These are phyloP conservation scores for Aspergillus sclerotiicarbonarius DNA, from an alignment of 495 filamentous ascomycete species.

Conservation along the genomic window DNA sequence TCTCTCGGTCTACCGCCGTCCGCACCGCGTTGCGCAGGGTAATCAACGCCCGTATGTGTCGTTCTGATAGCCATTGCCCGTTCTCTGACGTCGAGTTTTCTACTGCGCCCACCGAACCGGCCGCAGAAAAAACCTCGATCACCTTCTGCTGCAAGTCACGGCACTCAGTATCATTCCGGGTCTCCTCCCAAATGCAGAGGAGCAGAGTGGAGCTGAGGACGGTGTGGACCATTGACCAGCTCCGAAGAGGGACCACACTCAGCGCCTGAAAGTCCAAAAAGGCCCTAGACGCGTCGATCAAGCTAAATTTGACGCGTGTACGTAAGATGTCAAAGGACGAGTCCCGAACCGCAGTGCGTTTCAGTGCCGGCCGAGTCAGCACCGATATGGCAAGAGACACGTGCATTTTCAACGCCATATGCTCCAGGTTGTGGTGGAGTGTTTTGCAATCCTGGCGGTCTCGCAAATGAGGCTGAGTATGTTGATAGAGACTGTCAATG, in stretches of 20 bases:
- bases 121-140: slow-evolving; percentile 33
- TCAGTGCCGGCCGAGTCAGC: slow-evolving; percentile 35
- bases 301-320: slow-evolving; percentile 24
- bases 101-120: slow-evolving; percentile 13
- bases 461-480: slow-evolving; percentile 23
- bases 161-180: slow-evolving; percentile 34
- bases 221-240: slow-evolving; percentile 41
- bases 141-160: slow-evolving; percentile 32
- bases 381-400: slow-evolving; percentile 31
- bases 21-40: slow-evolving; percentile 25
- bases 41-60: slow-evolving; percentile 36
- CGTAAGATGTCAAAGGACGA: slow-evolving; percentile 21
- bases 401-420: slow-evolving; percentile 38
- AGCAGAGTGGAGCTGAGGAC: slow-evolving; percentile 37
- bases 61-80: slow-evolving; percentile 33
- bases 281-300: slow-evolving; percentile 32
- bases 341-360: slow-evolving; percentile 14
- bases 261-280: slow-evolving; percentile 37
- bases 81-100: slow-evolving; percentile 20
- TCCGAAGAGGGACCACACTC: slow-evolving; percentile 33
- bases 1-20: slow-evolving; percentile 20
- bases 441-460: slow-evolving; percentile 24
- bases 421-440: slow-evolving; percentile 35
- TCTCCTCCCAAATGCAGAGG: slow-evolving; percentile 41
- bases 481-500: slow-evolving; percentile 24